Base-by-base conservation (phyloP, 2,329 filamentous ascomycete species). In the Aureobasidium sp. region DNA sequence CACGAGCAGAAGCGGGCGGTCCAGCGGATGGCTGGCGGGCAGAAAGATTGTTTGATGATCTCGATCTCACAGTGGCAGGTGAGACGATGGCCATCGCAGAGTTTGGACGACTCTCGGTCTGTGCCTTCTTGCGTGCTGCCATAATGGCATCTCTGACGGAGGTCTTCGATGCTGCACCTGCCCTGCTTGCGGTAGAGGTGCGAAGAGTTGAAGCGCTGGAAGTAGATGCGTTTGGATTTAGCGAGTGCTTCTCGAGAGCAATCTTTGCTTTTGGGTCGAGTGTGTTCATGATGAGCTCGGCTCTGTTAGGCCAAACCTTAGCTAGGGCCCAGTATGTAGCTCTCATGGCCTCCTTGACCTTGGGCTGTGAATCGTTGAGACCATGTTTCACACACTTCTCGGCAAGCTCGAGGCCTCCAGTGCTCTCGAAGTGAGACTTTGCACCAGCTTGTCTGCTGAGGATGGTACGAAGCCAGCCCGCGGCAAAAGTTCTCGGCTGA, bases 371-470 rank as follows among this genome's bases (percentile, higher is more conserved):
- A 77, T 99, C 94, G 26, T 81, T 81, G n/a, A 99, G 81, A 0
- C 93, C 90, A 72, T 91, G 95, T 73, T 88, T 91, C 70, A 99
- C 84, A 67, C 88, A 90, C 74, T 95, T 96, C 67, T 96, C 91
- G 15, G 96, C 83, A 32, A 90, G 70, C 13, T 96, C 91, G 23
- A 96, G 76, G 4, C 91, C 90, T 46, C 91, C 92, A 0, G 84
- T 84, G 70, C 95, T 90, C 72, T 97, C 93, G 64, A 97, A 81
- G 44, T 91, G 86, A 65, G 79, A 84, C 76, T 91, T 96, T 75
- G 96, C 90, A 65, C 84, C 81, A 0, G 84, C 78, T 71, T 95
- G 89, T 68, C 90, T 90, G 67, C 82, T 87, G 42, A 99, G 77
- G 23, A 97, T 75, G 0, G 88, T 95, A 74, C 87, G 89, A 34